A percentile compares a stretch with the other conserved stretches of the same genome.
phyloP scores from a whole-genome alignment of 768 basidiomycete genomes.

The Hydnum rufescens region DNA sequence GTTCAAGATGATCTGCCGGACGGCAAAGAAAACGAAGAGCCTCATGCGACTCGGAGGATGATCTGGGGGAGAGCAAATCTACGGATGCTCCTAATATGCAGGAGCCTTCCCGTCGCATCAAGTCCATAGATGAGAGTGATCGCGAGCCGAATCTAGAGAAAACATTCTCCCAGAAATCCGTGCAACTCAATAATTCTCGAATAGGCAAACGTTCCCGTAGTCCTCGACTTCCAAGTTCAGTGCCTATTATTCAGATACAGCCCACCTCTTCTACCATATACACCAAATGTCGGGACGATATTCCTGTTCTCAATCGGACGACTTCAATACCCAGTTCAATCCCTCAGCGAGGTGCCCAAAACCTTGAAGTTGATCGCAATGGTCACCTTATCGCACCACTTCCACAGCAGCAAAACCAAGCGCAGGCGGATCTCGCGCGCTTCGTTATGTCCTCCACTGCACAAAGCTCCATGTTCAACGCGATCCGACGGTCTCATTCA shows the following conservation, averaged over 20 bases:
- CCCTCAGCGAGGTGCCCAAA: neutral
- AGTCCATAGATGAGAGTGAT: neutral
- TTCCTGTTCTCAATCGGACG: neutral
- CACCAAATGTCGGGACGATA: no score
- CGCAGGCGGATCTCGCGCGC: conserved; percentile 46
- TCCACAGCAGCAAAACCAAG: neutral
- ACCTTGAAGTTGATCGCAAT: neutral
- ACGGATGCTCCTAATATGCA: neutral
- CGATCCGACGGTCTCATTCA: neutral
- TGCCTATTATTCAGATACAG: neutral
- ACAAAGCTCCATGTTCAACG: conserved; percentile 2
- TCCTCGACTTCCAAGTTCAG: no score
- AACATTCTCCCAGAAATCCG: neutral
- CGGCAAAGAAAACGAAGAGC: no score
- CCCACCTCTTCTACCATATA: neutral
- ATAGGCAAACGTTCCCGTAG: no score
- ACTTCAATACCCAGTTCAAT: neutral
- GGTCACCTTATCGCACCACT: no score
- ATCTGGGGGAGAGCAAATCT: neutral
- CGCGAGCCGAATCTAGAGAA: neutral
- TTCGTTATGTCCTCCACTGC: conserved; percentile 61
- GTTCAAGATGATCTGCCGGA: neutral
- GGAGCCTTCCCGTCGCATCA: neutral
- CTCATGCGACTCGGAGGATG: no score
- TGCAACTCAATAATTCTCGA: neutral